phyloP scores from a whole-genome alignment of 2,329 filamentous ascomycete species.

The Hymenoscyphus albidus region DNA sequence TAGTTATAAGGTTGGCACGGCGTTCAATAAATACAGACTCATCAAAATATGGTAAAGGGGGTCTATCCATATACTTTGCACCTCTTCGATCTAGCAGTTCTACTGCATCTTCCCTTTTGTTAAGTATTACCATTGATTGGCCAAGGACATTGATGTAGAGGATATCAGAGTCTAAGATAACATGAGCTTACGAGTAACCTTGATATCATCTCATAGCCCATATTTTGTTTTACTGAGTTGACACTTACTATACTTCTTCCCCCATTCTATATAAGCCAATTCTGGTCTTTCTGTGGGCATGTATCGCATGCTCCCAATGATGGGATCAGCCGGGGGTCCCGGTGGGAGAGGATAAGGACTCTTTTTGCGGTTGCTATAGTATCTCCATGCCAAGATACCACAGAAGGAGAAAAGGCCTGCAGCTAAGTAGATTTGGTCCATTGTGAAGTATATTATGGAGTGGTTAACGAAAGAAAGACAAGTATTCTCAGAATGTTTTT shows the following conservation, averaged over 20 bases:
- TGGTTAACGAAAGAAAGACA: background rate
- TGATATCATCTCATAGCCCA: background rate
- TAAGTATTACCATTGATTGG: slow-evolving; percentile 41
- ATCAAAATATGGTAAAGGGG: slow-evolving; percentile 37
- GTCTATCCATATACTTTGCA: slow-evolving; percentile 43
- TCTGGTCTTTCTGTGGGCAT: slow-evolving; percentile 25
- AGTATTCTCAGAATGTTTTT: background rate
- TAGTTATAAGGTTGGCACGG: background rate
- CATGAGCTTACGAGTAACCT: background rate
- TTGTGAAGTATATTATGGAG: background rate
- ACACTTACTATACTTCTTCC: slow-evolving; percentile 23
- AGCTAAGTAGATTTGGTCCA: background rate
- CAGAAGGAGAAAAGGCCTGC: background rate
- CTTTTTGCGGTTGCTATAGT: background rate
- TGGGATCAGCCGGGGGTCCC: slow-evolving; percentile 26
- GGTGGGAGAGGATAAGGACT: slow-evolving; percentile 23
- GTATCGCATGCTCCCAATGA: slow-evolving; percentile 28
- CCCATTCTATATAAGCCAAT: slow-evolving; percentile 25
- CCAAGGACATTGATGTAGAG: slow-evolving; percentile 21
- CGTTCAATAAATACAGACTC: slow-evolving; percentile 4
- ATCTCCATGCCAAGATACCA: background rate
- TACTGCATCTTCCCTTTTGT: slow-evolving; percentile 40
- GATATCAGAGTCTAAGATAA: slow-evolving; percentile 15
- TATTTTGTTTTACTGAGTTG: too few relatives aligned
- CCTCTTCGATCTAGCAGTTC: slow-evolving; percentile 44